These are phyloP conservation scores for Knufia fluminis DNA, from an alignment of 2,329 filamentous ascomycete genomes.

Conservation along the genomic window DNA sequence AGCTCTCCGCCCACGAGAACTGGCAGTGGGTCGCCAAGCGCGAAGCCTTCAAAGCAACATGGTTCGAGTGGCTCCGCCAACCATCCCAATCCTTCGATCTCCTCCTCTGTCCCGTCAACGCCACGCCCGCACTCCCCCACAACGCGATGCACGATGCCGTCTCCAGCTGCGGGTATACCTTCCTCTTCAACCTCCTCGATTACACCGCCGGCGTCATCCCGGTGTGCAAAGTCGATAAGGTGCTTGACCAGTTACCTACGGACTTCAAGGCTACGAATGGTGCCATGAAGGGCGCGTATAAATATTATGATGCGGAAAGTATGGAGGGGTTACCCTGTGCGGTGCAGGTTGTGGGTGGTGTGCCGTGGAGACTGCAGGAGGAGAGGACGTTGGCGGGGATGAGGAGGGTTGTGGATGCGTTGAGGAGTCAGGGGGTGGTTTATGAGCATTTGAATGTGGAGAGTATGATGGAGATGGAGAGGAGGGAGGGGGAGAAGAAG, in stretches of 20 bases:
- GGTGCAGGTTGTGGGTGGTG: constrained; percentile 69
- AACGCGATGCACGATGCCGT: constrained; percentile 77
- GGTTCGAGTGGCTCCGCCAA: constrained; percentile 78
- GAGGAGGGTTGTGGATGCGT: constrained; percentile 65
- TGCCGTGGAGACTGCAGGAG: constrained; percentile 56
- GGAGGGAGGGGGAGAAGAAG: no score
- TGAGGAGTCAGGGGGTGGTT: constrained; percentile 47
- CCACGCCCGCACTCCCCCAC: constrained; percentile 80
- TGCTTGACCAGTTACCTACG: constrained; percentile 55
- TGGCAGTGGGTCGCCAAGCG: constrained; percentile 72
- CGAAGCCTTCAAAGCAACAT: constrained; percentile 66
- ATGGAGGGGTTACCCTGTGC: constrained; percentile 87
- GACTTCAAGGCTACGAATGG: constrained; percentile 54
- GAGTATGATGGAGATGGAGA: not conserved
- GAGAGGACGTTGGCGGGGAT: constrained; percentile 79
- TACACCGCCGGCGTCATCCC: constrained; percentile 77
- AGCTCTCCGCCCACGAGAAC: constrained; percentile 66
- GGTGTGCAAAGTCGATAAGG: constrained; percentile 68
- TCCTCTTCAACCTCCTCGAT: constrained; percentile 87
- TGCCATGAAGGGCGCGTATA: constrained; percentile 73
- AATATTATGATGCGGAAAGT: constrained; percentile 67
- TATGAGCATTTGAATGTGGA: constrained; percentile 43
- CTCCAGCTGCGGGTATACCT: constrained; percentile 84
- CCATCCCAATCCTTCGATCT: constrained; percentile 64
- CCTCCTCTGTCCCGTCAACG: constrained; percentile 75